Conservation (phyloP, 2,329 filamentous ascomycete genomes). For the Chaetomiaceae sp. region DNA sequence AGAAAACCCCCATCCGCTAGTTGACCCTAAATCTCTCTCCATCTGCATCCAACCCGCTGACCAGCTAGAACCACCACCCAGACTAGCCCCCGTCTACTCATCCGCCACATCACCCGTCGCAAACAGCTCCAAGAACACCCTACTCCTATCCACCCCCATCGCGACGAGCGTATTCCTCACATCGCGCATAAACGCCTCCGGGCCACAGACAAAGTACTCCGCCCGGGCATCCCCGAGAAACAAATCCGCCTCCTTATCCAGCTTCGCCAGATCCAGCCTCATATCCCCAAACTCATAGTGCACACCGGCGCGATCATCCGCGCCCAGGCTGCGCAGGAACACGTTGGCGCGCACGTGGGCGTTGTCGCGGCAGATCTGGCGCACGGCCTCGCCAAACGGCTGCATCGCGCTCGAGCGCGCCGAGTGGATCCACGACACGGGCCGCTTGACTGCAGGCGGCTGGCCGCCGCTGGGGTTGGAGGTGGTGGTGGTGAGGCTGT, state of each 20-base stretch:
- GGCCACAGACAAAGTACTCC: conserved; percentile 68
- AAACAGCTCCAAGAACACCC: conserved; percentile 63
- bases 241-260: conserved; percentile 49
- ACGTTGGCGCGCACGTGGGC: conserved; percentile 46
- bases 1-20: background rate
- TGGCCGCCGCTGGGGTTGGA: conserved; percentile 8
- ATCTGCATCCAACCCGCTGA: background rate
- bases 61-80: background rate
- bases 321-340: conserved; percentile 48
- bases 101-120: conserved; percentile 44
- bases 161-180: conserved; percentile 46
- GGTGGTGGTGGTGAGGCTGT: conserved; percentile 38
- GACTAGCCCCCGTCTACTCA: conserved; percentile 17
- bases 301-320: conserved; percentile 34
- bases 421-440: conserved; percentile 58
- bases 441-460: conserved; percentile 32
- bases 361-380: conserved; percentile 36
- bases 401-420: conserved; percentile 44
- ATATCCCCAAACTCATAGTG: conserved; percentile 53
- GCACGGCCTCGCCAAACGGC: conserved; percentile 50
- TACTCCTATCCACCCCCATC: conserved; percentile 50
- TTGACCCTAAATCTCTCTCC: background rate
- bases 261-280: conserved; percentile 50
- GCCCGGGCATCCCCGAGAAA: conserved; percentile 47
- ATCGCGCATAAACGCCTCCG: conserved; percentile 62